Evolutionary conservation across 2,329 filamentous ascomycete genomes (phyloP).

Genomic region (Phymatotrichopsis omnivora): DNA sequence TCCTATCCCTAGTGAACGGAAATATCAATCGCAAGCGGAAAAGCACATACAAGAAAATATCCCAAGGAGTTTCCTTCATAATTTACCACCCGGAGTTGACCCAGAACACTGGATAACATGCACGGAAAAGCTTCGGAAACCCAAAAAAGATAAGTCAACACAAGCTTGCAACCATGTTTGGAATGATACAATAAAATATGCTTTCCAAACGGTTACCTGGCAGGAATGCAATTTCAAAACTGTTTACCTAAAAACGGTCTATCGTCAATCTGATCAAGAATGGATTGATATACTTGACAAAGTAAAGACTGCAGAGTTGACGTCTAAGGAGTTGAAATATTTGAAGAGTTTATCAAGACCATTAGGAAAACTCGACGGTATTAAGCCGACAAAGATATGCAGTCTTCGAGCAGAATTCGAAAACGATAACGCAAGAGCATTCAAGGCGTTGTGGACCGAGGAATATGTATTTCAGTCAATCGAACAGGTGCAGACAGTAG

Average conservation of each 20-base stretch:
- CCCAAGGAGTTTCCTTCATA: background rate
- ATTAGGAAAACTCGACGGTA: background rate
- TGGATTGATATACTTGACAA: conserved; percentile 50
- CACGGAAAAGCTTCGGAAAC: background rate
- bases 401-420: background rate
- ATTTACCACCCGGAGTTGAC: background rate
- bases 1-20: background rate
- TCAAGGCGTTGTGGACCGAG: background rate
- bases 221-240: conserved; percentile 44
- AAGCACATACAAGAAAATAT: background rate
- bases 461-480: background rate
- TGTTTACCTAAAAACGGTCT: conserved; percentile 46
- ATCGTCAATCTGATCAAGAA: conserved; percentile 45
- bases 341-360: background rate
- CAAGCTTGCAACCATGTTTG: conserved; percentile 11
- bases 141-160: no score
- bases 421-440: background rate
- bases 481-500: background rate
- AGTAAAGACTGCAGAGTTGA: conserved; percentile 38
- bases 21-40: background rate
- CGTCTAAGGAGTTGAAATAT: background rate
- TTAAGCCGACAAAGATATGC: background rate
- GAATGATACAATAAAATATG: conserved; percentile 45
- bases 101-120: background rate
- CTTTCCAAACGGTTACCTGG: conserved; percentile 49